A percentile compares a stretch with the other conserved stretches of the same genome.
Evolutionary conservation across 2,329 filamentous ascomycete genomes (phyloP).

Genomic region (Nemania bipapillata): DNA sequence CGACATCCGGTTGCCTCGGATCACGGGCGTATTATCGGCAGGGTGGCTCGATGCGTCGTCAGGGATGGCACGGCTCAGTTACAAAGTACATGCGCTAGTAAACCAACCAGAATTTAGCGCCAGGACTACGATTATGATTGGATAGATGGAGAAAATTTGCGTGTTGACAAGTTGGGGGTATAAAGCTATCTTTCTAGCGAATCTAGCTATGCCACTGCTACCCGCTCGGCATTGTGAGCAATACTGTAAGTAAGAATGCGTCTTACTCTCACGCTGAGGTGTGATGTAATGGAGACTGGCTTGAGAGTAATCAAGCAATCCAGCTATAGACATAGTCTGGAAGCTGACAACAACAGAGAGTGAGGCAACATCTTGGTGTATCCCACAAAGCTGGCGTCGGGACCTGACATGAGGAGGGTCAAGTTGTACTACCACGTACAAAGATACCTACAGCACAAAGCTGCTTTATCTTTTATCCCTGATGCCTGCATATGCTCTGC

Average conservation of each 20-base stretch:
- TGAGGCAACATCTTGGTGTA: background rate
- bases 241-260: constrained; percentile 4
- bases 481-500: constrained; percentile 7
- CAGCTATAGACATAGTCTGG: background rate
- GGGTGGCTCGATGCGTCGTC: constrained; percentile 16
- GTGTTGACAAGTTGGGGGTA: background rate
- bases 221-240: constrained; percentile 5
- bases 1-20: background rate
- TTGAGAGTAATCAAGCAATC: background rate
- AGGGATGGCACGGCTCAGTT: constrained; percentile 30
- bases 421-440: background rate
- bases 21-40: constrained; percentile 9
- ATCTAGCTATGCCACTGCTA: constrained; percentile 1
- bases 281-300: background rate
- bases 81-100: constrained; percentile 20
- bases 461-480: background rate
- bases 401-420: background rate
- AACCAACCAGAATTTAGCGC: constrained; percentile 22
- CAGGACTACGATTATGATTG: constrained; percentile 17
- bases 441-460: background rate
- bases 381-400: background rate
- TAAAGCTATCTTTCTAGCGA: background rate
- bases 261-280: constrained; percentile 4
- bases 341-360: background rate
- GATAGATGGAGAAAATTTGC: background rate